Evolutionary conservation across 352 stramenopile species (phyloP), one percentile per base, ranked within the genome.

Genomic region (Globisporangium nagaii): DNA sequence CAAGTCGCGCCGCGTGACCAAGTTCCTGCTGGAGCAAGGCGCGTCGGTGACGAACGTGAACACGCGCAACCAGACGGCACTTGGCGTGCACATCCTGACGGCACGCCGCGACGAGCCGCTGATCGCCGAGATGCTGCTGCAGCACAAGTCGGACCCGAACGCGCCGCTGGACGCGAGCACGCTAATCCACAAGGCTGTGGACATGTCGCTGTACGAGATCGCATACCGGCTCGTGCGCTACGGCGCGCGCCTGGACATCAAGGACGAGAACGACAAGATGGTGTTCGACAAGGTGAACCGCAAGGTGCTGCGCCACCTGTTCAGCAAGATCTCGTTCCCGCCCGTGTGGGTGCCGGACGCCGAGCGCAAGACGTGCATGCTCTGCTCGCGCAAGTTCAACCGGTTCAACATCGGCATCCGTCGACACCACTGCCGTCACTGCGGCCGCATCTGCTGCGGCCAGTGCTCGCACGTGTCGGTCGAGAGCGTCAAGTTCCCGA

Each of bases 381-480:
- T 82, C n/a, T 93, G 84, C 60, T 62, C 73, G 50, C 79, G 79
- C 43, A 73, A 77, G 61, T 94, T 94, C 52, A 84, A 67, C 19
- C 65, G 64, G 25, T 62, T 93, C 3, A 62, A 62, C 22, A 57
- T 93, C 12, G 81, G 78, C 35, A 70, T 88, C 25, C 79, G 83
- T 40, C 84, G 84, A 22, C 84, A 95, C 59, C 84, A 95, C 65
- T 95, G 84, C 58, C 84, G 85, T 13, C 86, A 90, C 68, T 95
- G 85, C 56, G 85, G 84, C 0, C 79, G 83, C 12, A 66, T 95
- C 27, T 83, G 85, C 49, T 95, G 84, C 49, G 78, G 81, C 15
- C 66, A 86, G 50, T 95, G 84, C 59, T 87, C 79, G 45, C 67
- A 88, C 46, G 70, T 86, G 13, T 88, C 75, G 12, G 68, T 95